Base-by-base conservation (phyloP, 257 asterid genomes). In the Solanum appendiculatum region DNA sequence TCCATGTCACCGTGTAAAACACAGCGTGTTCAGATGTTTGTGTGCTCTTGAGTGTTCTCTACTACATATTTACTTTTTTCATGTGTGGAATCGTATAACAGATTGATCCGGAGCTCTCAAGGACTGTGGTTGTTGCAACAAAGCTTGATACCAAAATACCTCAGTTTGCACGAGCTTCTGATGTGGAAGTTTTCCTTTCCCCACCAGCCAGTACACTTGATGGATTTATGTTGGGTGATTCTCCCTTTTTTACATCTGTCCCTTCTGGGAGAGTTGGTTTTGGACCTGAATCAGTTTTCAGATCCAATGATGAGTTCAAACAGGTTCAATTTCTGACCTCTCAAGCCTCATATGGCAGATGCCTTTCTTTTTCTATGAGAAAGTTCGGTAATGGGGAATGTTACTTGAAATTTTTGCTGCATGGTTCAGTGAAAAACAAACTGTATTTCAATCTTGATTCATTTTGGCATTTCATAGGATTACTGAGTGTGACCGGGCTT, bases 201-300 rank as follows among this genome's bases (percentile, higher is more conserved):
- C 98, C 99, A 48, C 98, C 98, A 88, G 93, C 95, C 82, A 91
- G 93, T 89, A 91, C 98, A 64, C 98, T 96, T 48, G 99, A 96
- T 83, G 98, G 99, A 27, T 93, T 94, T 93, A 96, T 96, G 99
- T 88, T 95, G 88, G 99, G 99, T 1, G 98, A 92, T 92, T 96
- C 99, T 54, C 99, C 99, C 25, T 96, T 96, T 92, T 96, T 96
- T 94, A 96, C 99, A 36, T 96, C 99, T 86, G 98, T 96, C 87
- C 99, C 99, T 82, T 95, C 99, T 4, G 99, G 99, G 86, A 93
- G 99, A 91, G 99, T 96, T 91, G 99, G 99, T 86, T 86, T 92
- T 85, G 98, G 94, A 86, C 96, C 90, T 83, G 98, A 91, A 90
- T 94, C 99, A n/a, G 98, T 96, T 84, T 96, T 93, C 92, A 91